phyloP scores from a whole-genome alignment of 228 moss, liverwort and hornwort species.

The Sphagnum magellanicum region DNA sequence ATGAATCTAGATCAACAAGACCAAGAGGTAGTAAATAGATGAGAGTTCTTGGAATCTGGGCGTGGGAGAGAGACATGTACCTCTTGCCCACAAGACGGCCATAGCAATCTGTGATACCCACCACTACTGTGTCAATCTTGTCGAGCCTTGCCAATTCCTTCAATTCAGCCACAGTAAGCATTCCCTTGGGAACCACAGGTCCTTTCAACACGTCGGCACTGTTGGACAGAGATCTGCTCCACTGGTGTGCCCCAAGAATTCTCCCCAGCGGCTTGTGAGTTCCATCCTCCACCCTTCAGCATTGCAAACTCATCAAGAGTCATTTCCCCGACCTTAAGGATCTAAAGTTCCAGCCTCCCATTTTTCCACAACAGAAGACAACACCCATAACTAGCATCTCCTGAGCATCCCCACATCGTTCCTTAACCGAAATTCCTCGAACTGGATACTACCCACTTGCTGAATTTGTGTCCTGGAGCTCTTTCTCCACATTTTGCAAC shows the following conservation, averaged over 20 bases:
- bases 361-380: too few relatives aligned
- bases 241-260: conserved; percentile 11
- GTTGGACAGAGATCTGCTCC: conserved; percentile 13
- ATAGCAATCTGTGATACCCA: conserved; percentile 92
- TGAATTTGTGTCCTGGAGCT: too few relatives aligned
- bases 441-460: too few relatives aligned
- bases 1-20: background rate
- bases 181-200: conserved; percentile 28
- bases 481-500: too few relatives aligned
- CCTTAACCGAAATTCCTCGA: too few relatives aligned
- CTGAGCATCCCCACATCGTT: too few relatives aligned
- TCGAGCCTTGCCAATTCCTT: conserved; percentile 31
- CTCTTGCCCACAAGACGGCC: conserved; percentile 91
- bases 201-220: conserved; percentile 7
- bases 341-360: too few relatives aligned
- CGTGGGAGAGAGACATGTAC: conserved; percentile 6
- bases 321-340: too few relatives aligned
- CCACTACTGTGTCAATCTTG: conserved; percentile 66
- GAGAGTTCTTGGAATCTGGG: background rate
- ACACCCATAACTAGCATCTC: too few relatives aligned
- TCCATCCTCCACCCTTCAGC: conserved; percentile 13
- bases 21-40: background rate
- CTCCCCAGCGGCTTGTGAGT: background rate
- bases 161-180: conserved; percentile 59
- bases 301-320: conserved; percentile 1